Base-by-base conservation (phyloP, 108 stramenopile genomes). In the Hondaea fermentalgiana region DNA sequence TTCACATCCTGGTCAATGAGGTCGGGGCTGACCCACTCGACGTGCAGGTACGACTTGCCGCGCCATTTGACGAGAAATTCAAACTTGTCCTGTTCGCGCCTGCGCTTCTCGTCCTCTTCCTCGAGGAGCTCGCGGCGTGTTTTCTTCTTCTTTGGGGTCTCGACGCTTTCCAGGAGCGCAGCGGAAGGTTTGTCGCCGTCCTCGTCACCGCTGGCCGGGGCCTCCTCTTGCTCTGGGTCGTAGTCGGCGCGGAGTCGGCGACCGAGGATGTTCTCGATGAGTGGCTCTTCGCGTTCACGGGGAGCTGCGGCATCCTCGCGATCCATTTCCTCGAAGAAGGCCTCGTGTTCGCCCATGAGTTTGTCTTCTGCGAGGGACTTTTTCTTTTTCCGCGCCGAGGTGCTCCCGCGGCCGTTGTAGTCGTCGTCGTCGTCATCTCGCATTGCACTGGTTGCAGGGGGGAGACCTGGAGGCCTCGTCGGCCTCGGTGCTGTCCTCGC, bases 1-100 rank as follows among this genome's bases (percentile, higher is more conserved):
- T 83, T 51, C 12, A 83, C 72, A 1, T 83, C 72, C 14, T 51
- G 47, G n/a, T 51, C 44, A 21, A 83, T 83, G 47, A 83, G 72
- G 23, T 45, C 72, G 5, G 44, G 47, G 72, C 72, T 83, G 44
- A 83, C 49, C 72, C 72, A 83, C 23, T 83, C 72, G 47, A 51
- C 72, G 72, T 83, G 72, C 72, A 83, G 49, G 49, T 83, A 83
- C 0, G 72, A 83, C 49, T 83, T 83, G 72, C 72, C 72, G 23
- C 72, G 44, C 72, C 72, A 83, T 21, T 83, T 83, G 47, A 83
- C 19, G 21, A 83, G 72, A 1, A 51, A 83, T 43, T 83, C 72
- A 16, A 12, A 64, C 35, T 64, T 64, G 60, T 64, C 60, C 60
- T 64, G 60, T 1, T 64, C 60, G 35, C 25, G 29, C n/a, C 60